These are phyloP conservation scores for Sisymbrium altissimum DNA, from an alignment of 345 rosid genomes.

Conservation along the genomic window DNA sequence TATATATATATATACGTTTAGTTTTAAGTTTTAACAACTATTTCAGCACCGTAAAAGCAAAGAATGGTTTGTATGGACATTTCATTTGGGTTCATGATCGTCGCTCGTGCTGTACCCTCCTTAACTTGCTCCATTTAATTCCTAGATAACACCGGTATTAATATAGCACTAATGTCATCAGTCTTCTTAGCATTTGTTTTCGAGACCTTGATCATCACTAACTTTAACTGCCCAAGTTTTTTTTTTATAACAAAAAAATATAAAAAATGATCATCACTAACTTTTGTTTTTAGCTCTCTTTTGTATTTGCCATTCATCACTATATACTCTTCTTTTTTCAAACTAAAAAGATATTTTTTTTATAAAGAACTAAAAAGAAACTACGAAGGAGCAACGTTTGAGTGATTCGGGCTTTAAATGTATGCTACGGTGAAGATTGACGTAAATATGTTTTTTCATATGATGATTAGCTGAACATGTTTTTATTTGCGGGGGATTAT, in stretches of 20 bases:
- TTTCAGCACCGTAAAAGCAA: background rate
- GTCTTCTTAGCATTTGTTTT: background rate
- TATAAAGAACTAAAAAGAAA: background rate
- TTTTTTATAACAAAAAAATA: too few relatives aligned
- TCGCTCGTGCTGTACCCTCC: constrained; percentile 37
- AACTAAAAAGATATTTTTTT: background rate
- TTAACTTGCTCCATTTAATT: constrained; percentile 30
- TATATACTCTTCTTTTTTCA: too few relatives aligned
- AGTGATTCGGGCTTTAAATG: background rate
- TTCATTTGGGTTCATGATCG: constrained; percentile 28
- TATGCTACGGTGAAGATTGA: background rate
- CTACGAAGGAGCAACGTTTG: background rate
- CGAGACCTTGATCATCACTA: background rate
- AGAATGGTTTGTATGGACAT: constrained; percentile 3
- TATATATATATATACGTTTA: too few relatives aligned
- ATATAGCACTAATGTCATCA: background rate
- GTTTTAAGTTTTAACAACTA: too few relatives aligned
- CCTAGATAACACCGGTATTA: background rate
- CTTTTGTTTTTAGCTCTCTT: too few relatives aligned
- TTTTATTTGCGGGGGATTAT: background rate
- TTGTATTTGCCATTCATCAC: too few relatives aligned
- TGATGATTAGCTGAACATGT: background rate
- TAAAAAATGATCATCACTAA: too few relatives aligned
- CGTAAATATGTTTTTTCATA: background rate
- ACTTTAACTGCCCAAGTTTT: too few relatives aligned